phyloP scores from a whole-genome alignment of 1,284 basidiomycete species.

The Rhodotorula sp. region DNA sequence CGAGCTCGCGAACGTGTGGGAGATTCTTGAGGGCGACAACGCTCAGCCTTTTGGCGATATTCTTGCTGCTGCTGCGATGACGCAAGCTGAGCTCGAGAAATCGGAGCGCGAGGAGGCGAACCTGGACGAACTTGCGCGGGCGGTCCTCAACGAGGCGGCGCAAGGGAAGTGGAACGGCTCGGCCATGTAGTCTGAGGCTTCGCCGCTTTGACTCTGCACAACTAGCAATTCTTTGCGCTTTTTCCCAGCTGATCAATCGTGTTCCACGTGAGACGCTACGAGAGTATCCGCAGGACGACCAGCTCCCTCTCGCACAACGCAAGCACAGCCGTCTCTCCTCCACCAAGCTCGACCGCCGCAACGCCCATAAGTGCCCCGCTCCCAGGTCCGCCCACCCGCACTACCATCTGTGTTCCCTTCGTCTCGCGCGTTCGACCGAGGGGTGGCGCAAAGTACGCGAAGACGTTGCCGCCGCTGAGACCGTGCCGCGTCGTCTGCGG shows the following conservation, averaged over 20 bases:
- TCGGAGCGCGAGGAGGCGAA: not conserved
- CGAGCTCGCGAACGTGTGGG: not conserved
- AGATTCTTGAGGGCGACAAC: not conserved
- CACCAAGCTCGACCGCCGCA: constrained; percentile 54
- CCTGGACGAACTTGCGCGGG: not conserved
- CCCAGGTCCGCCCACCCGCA: constrained; percentile 65
- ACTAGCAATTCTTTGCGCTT: no score
- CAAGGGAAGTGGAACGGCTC: not conserved
- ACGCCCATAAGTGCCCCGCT: constrained; percentile 78
- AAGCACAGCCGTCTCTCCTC: constrained; percentile 56
- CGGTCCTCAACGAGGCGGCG: not conserved
- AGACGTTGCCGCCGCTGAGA: constrained; percentile 68
- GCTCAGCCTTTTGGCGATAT: no score
- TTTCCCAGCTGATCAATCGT: no score
- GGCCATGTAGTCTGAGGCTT: no score
- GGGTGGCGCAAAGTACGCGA: constrained; percentile 68
- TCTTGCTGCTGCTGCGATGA: not conserved
- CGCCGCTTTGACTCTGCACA: no score
- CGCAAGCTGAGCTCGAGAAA: not conserved
- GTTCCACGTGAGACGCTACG: no score
- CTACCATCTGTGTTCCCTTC: constrained; percentile 70
- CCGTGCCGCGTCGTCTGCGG: constrained; percentile 54
- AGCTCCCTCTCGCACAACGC: constrained; percentile 77
- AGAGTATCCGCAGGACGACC: constrained; percentile 56
- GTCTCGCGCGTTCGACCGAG: constrained; percentile 50